Base-by-base conservation (phyloP, 768 basidiomycete species). In the Pleurotus tuber-regium region DNA sequence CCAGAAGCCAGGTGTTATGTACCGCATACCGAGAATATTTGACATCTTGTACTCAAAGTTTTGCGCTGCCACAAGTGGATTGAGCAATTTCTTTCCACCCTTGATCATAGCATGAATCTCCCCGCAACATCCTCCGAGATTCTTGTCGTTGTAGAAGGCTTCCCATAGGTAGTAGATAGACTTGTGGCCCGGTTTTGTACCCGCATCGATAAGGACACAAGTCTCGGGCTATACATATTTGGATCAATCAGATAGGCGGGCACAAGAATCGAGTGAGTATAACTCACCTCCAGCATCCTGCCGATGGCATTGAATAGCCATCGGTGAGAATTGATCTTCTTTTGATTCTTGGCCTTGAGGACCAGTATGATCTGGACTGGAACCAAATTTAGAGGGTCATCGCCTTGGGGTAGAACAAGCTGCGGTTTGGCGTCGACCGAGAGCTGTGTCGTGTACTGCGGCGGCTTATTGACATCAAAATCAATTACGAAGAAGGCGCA, bases 21-120 rank as follows among this genome's bases (percentile, higher is more conserved):
- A 8, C 7, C 7, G 8, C 73, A 51, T 59, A 83, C 86, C 88
- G 24, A 98, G 75, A 63, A 98, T 96, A 69, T 97, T 97, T 36
- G 91, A 93, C 90, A 97, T 95, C 72, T 92, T 96, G 74, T 96
- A 96, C 70, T 94, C 93, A 60, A 94, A 94, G 70, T 98, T 97
- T 66, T 98, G 94, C 14, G 94, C 92, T 4, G 95, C 95, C 26
- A 98, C 80, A 43, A 94, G 71, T n/a, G 92, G 95, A 62, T 97
- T 98, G 53, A 97, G 66, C 23, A 98, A 80, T 66, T 97, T 96
- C 68, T 69, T 85, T 33, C 92, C 92, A 9, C 92, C 91, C 66
- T 92, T 83, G 61, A 95, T 89, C 94, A 95, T 95, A 53, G 95
- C 94, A 56, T 94, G 89, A 58, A 95, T 95, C 75, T 96, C 92